phyloP scores from a whole-genome alignment of 1,139 yeast genomes.

The Lodderomyces jiufengensis region DNA sequence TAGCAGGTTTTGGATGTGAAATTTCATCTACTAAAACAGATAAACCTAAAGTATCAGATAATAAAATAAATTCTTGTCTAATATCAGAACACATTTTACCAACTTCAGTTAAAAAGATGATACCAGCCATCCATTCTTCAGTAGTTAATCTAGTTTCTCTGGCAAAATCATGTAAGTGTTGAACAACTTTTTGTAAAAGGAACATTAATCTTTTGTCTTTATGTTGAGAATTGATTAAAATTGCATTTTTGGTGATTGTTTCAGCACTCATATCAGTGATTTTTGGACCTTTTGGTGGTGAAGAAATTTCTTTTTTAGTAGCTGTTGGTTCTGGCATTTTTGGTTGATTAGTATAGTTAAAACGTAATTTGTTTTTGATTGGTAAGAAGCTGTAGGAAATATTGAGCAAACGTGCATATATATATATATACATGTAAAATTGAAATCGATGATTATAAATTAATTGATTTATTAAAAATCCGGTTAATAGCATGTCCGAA shows the following conservation, averaged over 20 bases:
- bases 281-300: conserved; percentile 6
- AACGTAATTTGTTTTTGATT: too few species aligned
- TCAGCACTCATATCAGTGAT: conserved; percentile 24
- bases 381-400: too few species aligned
- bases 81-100: conserved; percentile 29
- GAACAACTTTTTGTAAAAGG: conserved; percentile 22
- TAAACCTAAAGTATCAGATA: conserved; percentile 28
- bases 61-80: conserved; percentile 29
- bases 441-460: too few species aligned
- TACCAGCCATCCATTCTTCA: conserved; percentile 30
- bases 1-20: conserved; percentile 28
- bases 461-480: too few species aligned
- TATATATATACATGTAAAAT: too few species aligned
- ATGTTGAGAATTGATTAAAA: conserved; percentile 24
- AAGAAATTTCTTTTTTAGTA: not conserved
- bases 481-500: too few species aligned
- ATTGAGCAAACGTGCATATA: too few species aligned
- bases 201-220: conserved; percentile 21
- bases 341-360: too few species aligned
- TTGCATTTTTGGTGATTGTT: conserved; percentile 26
- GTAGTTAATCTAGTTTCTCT: conserved; percentile 28
- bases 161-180: conserved; percentile 31
- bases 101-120: conserved; percentile 23
- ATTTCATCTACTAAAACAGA: conserved; percentile 29
- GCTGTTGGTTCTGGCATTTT: too few species aligned